Conservation (phyloP, 2,329 filamentous ascomycete species). For the Leptographium lundbergii region DNA sequence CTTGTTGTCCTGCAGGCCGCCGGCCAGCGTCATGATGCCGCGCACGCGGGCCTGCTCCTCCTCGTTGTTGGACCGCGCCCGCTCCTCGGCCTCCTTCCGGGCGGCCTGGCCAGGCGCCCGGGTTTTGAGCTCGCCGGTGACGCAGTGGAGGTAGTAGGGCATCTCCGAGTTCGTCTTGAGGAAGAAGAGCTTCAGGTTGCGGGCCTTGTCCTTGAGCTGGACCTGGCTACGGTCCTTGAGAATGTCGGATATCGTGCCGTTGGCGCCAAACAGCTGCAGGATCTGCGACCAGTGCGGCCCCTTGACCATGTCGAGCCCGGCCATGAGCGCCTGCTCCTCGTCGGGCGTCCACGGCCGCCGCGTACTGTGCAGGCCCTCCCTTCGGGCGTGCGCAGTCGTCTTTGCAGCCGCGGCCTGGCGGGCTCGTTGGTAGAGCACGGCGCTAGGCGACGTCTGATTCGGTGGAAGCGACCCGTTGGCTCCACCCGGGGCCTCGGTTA, state of each 20-base stretch:
- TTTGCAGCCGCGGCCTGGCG: constrained; percentile 46
- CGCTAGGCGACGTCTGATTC: constrained; percentile 42
- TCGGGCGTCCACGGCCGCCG: constrained; percentile 78
- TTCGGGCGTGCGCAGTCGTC: constrained; percentile 38
- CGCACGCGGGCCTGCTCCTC: constrained; percentile 48
- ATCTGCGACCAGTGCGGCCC: constrained; percentile 93
- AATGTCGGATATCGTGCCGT: constrained; percentile 68
- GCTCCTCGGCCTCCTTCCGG: constrained; percentile 53
- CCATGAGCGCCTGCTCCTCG: constrained; percentile 83
- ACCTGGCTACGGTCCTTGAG: constrained; percentile 84
- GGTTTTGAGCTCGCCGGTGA: constrained; percentile 83
- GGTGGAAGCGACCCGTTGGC: constrained; percentile 31
- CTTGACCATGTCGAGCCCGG: constrained; percentile 75
- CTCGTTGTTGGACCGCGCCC: constrained; percentile 43
- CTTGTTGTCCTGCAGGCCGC: constrained; percentile 33
- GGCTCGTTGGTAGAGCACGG: constrained; percentile 44
- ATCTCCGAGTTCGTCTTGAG: constrained; percentile 86
- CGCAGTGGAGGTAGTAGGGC: constrained; percentile 73
- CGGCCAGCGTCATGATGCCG: constrained; percentile 43
- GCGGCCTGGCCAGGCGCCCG: constrained; percentile 64
- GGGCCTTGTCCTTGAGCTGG: constrained; percentile 82
- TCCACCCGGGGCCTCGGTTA: constrained; percentile 13
- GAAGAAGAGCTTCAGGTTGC: constrained; percentile 84
- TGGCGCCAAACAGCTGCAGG: constrained; percentile 66
- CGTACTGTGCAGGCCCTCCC: constrained; percentile 46